These are phyloP conservation scores for Botrytis medusae DNA, from an alignment of 2,329 filamentous ascomycete species.

Conservation along the genomic window DNA sequence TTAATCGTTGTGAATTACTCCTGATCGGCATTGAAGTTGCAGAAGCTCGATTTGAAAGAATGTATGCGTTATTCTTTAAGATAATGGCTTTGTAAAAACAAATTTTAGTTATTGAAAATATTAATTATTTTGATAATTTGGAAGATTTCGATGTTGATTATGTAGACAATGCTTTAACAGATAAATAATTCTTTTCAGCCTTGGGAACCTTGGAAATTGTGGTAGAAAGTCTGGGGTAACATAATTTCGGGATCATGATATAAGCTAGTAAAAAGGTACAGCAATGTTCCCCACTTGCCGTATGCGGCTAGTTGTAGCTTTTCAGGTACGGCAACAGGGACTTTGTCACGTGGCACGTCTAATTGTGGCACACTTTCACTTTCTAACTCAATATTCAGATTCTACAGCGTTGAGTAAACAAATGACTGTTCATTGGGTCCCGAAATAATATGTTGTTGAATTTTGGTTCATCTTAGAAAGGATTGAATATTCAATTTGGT, in stretches of 20 bases:
- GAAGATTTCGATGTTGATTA: background rate
- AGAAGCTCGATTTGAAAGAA: background rate
- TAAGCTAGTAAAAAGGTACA: background rate
- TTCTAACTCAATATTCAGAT: no score
- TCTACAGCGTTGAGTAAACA: no score
- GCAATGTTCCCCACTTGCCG: slow-evolving; percentile 2
- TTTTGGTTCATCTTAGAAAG: no score
- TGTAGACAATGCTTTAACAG: background rate
- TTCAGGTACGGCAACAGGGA: background rate
- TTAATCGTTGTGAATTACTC: background rate
- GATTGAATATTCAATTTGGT: no score
- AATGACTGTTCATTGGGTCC: no score
- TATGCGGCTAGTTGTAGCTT: background rate
- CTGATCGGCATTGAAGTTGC: background rate
- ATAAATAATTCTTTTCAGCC: slow-evolving; percentile 1
- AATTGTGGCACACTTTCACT: background rate
- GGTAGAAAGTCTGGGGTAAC: slow-evolving; percentile 13
- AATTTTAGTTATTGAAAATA: background rate
- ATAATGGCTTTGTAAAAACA: background rate
- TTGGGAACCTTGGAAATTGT: slow-evolving; percentile 15
- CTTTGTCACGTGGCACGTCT: background rate
- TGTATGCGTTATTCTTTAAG: background rate
- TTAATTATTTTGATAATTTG: background rate
- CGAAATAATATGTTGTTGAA: no score
- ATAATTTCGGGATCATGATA: slow-evolving; percentile 2